phyloP scores from a whole-genome alignment of 352 stramenopile genomes.

The Globisporangium cystogenes region DNA sequence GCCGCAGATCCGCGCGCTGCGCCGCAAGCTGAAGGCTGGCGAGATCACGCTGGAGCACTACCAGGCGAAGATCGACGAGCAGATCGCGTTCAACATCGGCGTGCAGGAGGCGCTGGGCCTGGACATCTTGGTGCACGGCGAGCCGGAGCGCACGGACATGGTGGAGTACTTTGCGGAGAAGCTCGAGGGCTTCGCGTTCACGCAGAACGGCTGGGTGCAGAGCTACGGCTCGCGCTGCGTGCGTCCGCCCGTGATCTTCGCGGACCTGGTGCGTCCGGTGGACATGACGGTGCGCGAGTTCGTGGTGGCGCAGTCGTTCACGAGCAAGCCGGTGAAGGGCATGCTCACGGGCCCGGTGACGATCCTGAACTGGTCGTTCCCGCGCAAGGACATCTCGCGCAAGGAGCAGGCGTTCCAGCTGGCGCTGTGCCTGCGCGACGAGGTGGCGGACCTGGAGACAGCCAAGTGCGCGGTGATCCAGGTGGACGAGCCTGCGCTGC shows the following conservation, averaged over 20 bases:
- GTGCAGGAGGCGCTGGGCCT: conserved; percentile 89
- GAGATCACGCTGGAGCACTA: conserved; percentile 72
- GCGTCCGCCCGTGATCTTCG: conserved; percentile 89
- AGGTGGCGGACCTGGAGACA: conserved; percentile 88
- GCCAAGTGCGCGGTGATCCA: conserved; percentile 89
- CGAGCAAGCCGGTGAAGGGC: conserved; percentile 89
- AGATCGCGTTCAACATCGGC: conserved; percentile 91
- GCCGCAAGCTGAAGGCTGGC: conserved; percentile 75
- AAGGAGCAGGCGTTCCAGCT: conserved; percentile 90
- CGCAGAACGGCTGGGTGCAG: conserved; percentile 92
- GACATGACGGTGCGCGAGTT: conserved; percentile 92
- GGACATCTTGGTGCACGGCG: conserved; percentile 93
- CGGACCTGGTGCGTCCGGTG: conserved; percentile 73
- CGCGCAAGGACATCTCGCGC: conserved; percentile 86
- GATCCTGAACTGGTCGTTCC: conserved; percentile 96
- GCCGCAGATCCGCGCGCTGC: conserved; percentile 74
- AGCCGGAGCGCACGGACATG: conserved; percentile 93
- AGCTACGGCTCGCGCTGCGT: conserved; percentile 92
- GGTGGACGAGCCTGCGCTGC: conserved; percentile 90
- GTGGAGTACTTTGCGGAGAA: conserved; percentile 95
- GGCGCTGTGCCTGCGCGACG: conserved; percentile 85
- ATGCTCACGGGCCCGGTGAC: conserved; percentile 94
- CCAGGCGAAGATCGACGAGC: conserved; percentile 86
- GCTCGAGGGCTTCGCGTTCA: conserved; percentile 90
- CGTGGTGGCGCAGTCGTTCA: conserved; percentile 86